Percentiles rank a stretch among this genome's conserved stretches.
These are phyloP conservation scores for Tetrahymena thermophila DNA, from an alignment of 73 alveolate genomes.

Conservation along the genomic window DNA sequence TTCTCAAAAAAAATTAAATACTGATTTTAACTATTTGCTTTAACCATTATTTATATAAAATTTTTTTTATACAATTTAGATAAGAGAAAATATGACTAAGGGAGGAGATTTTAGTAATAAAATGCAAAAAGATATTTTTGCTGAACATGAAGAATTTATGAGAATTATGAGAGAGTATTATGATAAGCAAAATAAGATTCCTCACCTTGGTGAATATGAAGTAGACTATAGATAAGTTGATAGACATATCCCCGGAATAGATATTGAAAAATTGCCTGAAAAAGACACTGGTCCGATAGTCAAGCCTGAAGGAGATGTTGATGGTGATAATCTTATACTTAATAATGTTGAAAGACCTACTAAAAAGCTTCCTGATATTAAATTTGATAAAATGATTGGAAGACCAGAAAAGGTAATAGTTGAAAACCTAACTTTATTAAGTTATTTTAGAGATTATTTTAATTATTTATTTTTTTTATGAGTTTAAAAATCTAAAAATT, in stretches of 20 bases:
- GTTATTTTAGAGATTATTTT: neutral
- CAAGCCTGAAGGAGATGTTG: slow-evolving; percentile 37
- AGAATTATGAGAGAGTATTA: slow-evolving; percentile 22
- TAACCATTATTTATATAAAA: neutral
- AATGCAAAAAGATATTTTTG: neutral
- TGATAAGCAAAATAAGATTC: slow-evolving; percentile 32
- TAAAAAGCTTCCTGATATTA: neutral
- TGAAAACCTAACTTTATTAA: too few species aligned
- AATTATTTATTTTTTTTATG: too few species aligned
- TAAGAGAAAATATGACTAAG: neutral
- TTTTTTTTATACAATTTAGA: neutral
- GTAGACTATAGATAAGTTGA: slow-evolving; percentile 49
- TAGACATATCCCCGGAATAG: slow-evolving; percentile 37
- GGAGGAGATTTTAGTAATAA: neutral
- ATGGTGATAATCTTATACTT: slow-evolving; percentile 64
- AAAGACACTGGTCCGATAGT: slow-evolving; percentile 41
- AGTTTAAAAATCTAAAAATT: too few species aligned
- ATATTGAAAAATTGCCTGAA: slow-evolving; percentile 34
- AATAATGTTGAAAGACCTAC: neutral
- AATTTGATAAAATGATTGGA: neutral
- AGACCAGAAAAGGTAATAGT: neutral
- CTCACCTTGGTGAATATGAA: slow-evolving; percentile 63
- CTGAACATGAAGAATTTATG: slow-evolving; percentile 53
- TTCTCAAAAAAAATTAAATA: neutral
- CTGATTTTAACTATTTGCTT: neutral